Evolutionary conservation across 2,329 filamentous ascomycete species (phyloP).

Genomic region (Botryotinia convoluta): DNA sequence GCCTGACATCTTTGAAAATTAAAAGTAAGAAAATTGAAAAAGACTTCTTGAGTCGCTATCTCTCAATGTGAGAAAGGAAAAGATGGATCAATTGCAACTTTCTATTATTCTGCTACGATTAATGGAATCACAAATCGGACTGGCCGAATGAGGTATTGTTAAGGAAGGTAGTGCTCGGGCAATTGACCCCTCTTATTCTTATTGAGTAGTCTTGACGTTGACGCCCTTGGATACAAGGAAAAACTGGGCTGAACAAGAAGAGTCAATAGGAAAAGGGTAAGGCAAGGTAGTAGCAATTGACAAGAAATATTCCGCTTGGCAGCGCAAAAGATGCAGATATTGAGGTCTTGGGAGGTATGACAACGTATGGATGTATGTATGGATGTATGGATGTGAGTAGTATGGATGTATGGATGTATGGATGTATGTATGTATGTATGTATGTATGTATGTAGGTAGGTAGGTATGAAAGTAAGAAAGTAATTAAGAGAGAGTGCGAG

Average conservation of each 20-base stretch:
- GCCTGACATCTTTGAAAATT: conserved; percentile 23
- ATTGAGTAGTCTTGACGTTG: conserved; percentile 7
- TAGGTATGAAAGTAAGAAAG: neutral
- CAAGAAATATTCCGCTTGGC: conserved; percentile 12
- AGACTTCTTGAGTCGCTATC: conserved; percentile 6
- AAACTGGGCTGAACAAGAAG: neutral
- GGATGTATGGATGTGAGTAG: neutral
- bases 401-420: neutral
- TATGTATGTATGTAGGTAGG: too few species aligned
- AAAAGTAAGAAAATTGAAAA: neutral
- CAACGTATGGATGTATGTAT: neutral
- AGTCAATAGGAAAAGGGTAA: neutral
- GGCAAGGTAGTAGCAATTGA: neutral
- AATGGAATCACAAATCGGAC: neutral
- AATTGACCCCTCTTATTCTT: conserved; percentile 17
- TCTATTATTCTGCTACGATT: neutral
- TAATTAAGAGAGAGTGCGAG: neutral
- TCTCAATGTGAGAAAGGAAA: neutral
- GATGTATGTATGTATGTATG: neutral
- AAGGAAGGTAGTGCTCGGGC: conserved; percentile 1
- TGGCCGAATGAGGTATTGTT: conserved; percentile 2
- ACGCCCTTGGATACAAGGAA: conserved; percentile 4
- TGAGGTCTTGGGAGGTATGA: conserved; percentile 1
- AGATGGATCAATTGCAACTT: conserved; percentile 7
- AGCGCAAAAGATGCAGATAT: conserved; percentile 9